A percentile compares a stretch with the other conserved stretches of the same genome.
Evolutionary conservation across 139 green algal species (phyloP).

Genomic region (Micromonas pusilla): DNA sequence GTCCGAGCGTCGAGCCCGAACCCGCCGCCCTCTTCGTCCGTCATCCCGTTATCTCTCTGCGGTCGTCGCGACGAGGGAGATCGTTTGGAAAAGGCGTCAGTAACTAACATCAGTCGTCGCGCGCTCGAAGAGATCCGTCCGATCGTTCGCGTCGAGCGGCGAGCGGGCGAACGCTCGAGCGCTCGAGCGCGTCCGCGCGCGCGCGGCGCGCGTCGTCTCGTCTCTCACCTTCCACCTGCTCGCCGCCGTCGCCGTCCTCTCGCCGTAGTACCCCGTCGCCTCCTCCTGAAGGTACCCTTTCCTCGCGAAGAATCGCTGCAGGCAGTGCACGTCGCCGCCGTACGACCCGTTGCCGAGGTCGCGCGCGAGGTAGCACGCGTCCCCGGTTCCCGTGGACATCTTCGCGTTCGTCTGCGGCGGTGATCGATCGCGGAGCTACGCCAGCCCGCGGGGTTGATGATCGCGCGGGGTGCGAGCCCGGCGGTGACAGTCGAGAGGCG

Average conservation of each 20-base stretch:
- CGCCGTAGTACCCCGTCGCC: constrained; percentile 41
- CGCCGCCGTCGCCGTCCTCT: constrained; percentile 43
- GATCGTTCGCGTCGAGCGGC: too few relatives aligned
- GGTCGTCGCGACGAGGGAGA: not conserved
- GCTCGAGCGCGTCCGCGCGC: too few relatives aligned
- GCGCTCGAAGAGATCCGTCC: too few relatives aligned
- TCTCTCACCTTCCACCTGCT: constrained; percentile 38
- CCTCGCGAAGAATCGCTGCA: constrained; percentile 40
- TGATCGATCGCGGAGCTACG: too few relatives aligned
- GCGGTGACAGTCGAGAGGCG: too few relatives aligned
- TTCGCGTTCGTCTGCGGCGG: too few relatives aligned
- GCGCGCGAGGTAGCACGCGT: constrained; percentile 44
- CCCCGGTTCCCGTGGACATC: constrained; percentile 13
- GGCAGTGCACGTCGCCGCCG: constrained; percentile 48
- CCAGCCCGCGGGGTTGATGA: too few relatives aligned
- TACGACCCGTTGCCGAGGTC: constrained; percentile 38
- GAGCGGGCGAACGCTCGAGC: too few relatives aligned
- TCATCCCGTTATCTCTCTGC: not conserved
- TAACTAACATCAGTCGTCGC: too few relatives aligned
- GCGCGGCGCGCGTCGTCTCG: too few relatives aligned
- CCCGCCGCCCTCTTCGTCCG: not conserved
- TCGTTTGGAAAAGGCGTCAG: constrained; percentile 13
- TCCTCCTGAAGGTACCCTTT: constrained; percentile 40
- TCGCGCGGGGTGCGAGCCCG: too few relatives aligned
- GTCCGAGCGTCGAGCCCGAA: not conserved